A percentile compares a stretch with the other conserved stretches of the same genome.
These are phyloP conservation scores for Ilex paraguariensis DNA, from an alignment of 305 asterid species.

Conservation along the genomic window DNA sequence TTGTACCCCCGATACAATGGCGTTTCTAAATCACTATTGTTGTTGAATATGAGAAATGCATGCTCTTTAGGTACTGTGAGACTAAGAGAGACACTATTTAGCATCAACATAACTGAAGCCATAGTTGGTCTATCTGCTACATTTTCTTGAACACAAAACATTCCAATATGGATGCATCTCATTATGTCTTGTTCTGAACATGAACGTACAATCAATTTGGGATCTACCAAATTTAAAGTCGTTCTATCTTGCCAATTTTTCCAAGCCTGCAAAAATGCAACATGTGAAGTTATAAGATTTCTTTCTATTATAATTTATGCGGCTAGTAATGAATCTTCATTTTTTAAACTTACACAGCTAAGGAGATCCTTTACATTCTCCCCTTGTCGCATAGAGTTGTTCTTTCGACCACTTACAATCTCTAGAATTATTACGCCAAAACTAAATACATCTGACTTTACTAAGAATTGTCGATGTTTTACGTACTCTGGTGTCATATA, in stretches of 20 bases:
- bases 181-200: slow-evolving; percentile 24
- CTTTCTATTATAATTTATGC: too few relatives aligned
- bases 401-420: slow-evolving; percentile 23
- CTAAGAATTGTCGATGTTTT: slow-evolving; percentile 15
- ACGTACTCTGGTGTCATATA: slow-evolving; percentile 33
- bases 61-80: slow-evolving; percentile 16
- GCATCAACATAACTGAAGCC: slow-evolving; percentile 12
- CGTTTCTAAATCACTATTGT: background rate
- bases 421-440: slow-evolving; percentile 28
- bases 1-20: background rate
- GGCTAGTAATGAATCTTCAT: too few relatives aligned
- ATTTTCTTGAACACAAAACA: slow-evolving; percentile 4
- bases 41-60: background rate
- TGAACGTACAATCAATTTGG: slow-evolving; percentile 12
- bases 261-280: slow-evolving; percentile 23
- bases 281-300: background rate
- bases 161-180: slow-evolving; percentile 31
- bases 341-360: slow-evolving; percentile 23
- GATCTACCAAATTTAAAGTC: background rate
- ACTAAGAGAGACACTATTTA: slow-evolving; percentile 5
- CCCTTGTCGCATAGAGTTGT: background rate
- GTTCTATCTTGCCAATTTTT: slow-evolving; percentile 33
- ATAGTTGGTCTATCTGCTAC: slow-evolving; percentile 15
- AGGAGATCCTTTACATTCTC: slow-evolving; percentile 16
- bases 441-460: slow-evolving; percentile 27